Evolutionary conservation across 164 flowering plant species (phyloP).

Genomic region (Annona cherimola): DNA sequence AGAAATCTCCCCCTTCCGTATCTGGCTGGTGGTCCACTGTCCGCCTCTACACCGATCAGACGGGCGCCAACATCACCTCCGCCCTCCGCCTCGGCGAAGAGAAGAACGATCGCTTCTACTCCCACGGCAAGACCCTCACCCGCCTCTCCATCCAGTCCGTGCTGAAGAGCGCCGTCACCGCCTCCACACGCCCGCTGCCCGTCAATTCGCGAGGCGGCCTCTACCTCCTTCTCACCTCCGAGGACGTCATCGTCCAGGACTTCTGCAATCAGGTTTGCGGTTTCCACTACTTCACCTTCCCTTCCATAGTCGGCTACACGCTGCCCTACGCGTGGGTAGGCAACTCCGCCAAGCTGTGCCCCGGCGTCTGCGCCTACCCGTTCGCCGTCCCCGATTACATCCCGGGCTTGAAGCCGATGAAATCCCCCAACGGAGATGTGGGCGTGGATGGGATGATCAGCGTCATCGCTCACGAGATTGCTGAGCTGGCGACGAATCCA

Average conservation of each 20-base stretch:
- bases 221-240: slow-evolving; percentile 70
- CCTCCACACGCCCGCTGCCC: slow-evolving; percentile 62
- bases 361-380: slow-evolving; percentile 74
- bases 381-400: slow-evolving; percentile 71
- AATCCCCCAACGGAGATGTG: slow-evolving; percentile 72
- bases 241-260: slow-evolving; percentile 74
- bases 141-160: slow-evolving; percentile 75
- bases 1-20: slow-evolving; percentile 44
- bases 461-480: slow-evolving; percentile 84
- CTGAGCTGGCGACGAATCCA: slow-evolving; percentile 90
- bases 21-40: slow-evolving; percentile 83
- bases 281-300: slow-evolving; percentile 94
- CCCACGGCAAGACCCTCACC: slow-evolving; percentile 80
- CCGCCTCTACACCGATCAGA: slow-evolving; percentile 84
- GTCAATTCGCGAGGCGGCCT: slow-evolving; percentile 56
- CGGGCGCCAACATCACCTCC: slow-evolving; percentile 67
- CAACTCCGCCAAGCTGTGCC: slow-evolving; percentile 66
- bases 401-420: slow-evolving; percentile 58
- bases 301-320: slow-evolving; percentile 71
- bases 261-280: slow-evolving; percentile 88
- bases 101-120: slow-evolving; percentile 83
- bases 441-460: slow-evolving; percentile 89
- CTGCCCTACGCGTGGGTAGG: slow-evolving; percentile 97
- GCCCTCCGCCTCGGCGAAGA: slow-evolving; percentile 50
- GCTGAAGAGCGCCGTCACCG: slow-evolving; percentile 66